phyloP scores from a whole-genome alignment of 2,329 filamentous ascomycete genomes.

The Phaeosphaeriaceae sp. region DNA sequence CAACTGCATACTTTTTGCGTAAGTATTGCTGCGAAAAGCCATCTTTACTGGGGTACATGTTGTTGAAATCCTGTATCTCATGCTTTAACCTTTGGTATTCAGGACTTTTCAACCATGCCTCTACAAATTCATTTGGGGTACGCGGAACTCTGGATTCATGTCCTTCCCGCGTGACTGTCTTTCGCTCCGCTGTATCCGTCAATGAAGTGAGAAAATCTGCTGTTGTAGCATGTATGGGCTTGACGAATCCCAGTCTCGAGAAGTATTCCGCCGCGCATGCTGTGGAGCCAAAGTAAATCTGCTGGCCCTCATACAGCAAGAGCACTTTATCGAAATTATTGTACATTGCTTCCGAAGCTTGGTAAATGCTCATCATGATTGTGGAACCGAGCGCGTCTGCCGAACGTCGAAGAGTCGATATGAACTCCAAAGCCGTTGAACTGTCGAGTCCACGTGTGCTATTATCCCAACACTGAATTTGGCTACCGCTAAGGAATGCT shows the following conservation, averaged over 20 bases:
- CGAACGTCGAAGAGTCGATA: constrained; percentile 52
- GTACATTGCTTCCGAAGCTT: constrained; percentile 1
- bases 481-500: constrained; percentile 52
- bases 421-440: constrained; percentile 65
- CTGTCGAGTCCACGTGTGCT: constrained; percentile 72
- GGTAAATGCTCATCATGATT: constrained; percentile 28
- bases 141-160: constrained; percentile 49
- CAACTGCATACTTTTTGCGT: too few relatives aligned
- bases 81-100: background rate
- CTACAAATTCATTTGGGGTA: constrained; percentile 53
- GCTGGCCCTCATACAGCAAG: constrained; percentile 63
- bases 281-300: constrained; percentile 71
- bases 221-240: constrained; percentile 61
- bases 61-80: too few relatives aligned
- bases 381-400: constrained; percentile 40
- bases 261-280: constrained; percentile 70
- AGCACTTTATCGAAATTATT: constrained; percentile 15
- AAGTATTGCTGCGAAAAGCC: too few relatives aligned
- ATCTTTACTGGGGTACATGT: too few relatives aligned
- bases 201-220: constrained; percentile 77
- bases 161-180: constrained; percentile 44
- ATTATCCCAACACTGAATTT: constrained; percentile 74
- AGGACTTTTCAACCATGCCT: background rate
- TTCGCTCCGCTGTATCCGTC: constrained; percentile 54
- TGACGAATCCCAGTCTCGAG: constrained; percentile 67